phyloP scores from a whole-genome alignment of 805 yeast genomes.

The Yamadazyma takamatsuzukensis region DNA sequence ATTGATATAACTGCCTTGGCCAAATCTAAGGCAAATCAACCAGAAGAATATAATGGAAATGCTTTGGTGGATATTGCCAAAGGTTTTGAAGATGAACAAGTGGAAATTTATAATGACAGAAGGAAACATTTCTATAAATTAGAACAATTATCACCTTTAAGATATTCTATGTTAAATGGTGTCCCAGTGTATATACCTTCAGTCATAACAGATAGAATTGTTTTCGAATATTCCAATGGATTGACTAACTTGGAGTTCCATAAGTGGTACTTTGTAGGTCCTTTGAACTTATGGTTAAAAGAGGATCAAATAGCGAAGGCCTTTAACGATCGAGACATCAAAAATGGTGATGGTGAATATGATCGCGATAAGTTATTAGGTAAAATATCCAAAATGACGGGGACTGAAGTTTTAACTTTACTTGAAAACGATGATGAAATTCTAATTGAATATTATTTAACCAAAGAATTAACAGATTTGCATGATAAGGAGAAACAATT shows the following conservation, averaged over 20 bases:
- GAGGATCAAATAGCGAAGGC: slow-evolving; percentile 9
- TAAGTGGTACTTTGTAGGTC: slow-evolving; percentile 16
- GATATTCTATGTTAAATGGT: slow-evolving; percentile 51
- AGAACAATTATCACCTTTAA: slow-evolving; percentile 49
- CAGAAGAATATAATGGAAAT: slow-evolving; percentile 13
- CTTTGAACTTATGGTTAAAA: slow-evolving; percentile 15
- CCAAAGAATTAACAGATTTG: slow-evolving; percentile 16
- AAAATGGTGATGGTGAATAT: slow-evolving; percentile 5
- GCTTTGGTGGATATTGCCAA: slow-evolving; percentile 7
- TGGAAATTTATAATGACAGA: slow-evolving; percentile 42
- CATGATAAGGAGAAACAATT: slow-evolving; percentile 17
- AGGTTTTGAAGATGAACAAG: slow-evolving; percentile 7
- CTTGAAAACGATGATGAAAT: slow-evolving; percentile 15
- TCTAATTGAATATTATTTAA: slow-evolving; percentile 18
- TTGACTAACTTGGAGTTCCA: slow-evolving; percentile 12
- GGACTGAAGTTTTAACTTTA: slow-evolving; percentile 13
- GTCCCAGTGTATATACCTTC: slow-evolving; percentile 22
- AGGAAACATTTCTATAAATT: slow-evolving; percentile 52
- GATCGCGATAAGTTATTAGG: slow-evolving; percentile 5
- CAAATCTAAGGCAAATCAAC: slow-evolving; percentile 14
- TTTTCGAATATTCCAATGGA: slow-evolving; percentile 18
- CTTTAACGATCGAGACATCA: slow-evolving; percentile 10
- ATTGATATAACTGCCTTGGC: slow-evolving; percentile 52
- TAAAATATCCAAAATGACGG: slow-evolving; percentile 11
- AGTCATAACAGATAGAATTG: slow-evolving; percentile 13